Evolutionary conservation across 495 filamentous ascomycete genomes (phyloP), one percentile per base, ranked within the genome.

Genomic region (Glarea lozoyensis): DNA sequence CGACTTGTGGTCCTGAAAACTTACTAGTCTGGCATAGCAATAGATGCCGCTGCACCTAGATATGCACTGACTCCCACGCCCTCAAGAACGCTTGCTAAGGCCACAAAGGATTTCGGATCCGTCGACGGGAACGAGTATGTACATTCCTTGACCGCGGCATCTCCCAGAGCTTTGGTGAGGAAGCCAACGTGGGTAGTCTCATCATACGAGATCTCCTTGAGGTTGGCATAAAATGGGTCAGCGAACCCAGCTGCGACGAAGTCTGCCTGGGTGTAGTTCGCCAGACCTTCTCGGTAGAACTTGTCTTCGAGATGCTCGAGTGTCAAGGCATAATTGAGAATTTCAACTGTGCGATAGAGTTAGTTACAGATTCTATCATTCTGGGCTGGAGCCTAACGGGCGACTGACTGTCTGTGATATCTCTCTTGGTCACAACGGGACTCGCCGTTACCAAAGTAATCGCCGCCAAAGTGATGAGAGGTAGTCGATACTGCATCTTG

Each of bases 41-140:
- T 77, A 20, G 65, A 61, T 2, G 71, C 68, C 2, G 76, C 77
- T 2, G 76, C 76, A 23, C 78, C 77, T 25, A 80, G 65, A 58
- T 81, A 82, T n/a, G 72, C 71, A 29, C 56, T 64, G 24, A 72
- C 66, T 22, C 71, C 69, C 32, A 76, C 70, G 47, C 70, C 72
- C 42, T 82, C 78, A 15, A 82, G 58, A 40, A 81, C 56, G 18
- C 59, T 66, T 23, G 68, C 66, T 3, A 70, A 61, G 9, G 60
- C 58, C 11, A 79, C 48, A 56, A 79, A 79, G 9, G 48, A 50
- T 18, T 62, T 57, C 17, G 61, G 56, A 22, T 64, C 63, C 4
- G 63, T 69, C 21, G 65, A 53, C 11, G 67, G 67, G 57, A 82
- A 82, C 11, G 46, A 38, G 52, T 82, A 82, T 4, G 54, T 68